Base-by-base conservation (phyloP, 2,329 filamentous ascomycete species). In the Stagonosporopsis rhizophila region DNA sequence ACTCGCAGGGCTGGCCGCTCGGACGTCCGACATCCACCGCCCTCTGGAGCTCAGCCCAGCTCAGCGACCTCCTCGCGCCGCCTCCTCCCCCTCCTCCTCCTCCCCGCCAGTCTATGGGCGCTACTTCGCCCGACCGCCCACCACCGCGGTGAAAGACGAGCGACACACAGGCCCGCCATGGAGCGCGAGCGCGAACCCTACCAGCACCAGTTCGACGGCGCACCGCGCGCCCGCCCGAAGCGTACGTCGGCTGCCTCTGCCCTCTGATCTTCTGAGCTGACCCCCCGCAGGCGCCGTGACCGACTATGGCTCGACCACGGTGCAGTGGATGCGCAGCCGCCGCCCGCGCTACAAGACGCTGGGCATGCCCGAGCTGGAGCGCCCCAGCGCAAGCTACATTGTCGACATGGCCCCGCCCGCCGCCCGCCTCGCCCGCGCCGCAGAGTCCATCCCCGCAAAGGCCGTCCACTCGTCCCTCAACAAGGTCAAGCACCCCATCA, bases 381-480 rank as follows among this genome's bases (percentile, higher is more conserved):
- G 94, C 55, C 93, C 93, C 0, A 96, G 90, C 74, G 81, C 88
- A 35, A 97, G 92, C 79, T 98, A 95, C 74, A 90, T 96, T 39
- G 86, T 96, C 41, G 90, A 97, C 82, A 94, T 98, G 86, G 82
- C 96, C 22, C 93, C 94, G 2, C 94, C 95, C 1, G 82, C 89
- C 39, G 92, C 91, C 32, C 85, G 91, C 72, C 81, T 87, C 48
- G 84, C 87, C 62, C 88, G 85, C 60, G 87, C 93, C 19, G 92
- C 89, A 56, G 92, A 97, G 74, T 90, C 91, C 1, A 90, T 99
- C 41, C 94, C 95, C 12, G 90, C 91, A n/a, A 94, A 95, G 69
- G 93, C 97, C 73, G 84, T 99, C 37, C 95, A 99, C 74, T 96
- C 95, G n/a, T 98, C 95, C 0, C 85, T 98, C 6, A 98, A 98